Evolutionary conservation across 345 rosid genomes (phyloP), one percentile per base, ranked within the genome.

Genomic region (Populus euphratica): DNA sequence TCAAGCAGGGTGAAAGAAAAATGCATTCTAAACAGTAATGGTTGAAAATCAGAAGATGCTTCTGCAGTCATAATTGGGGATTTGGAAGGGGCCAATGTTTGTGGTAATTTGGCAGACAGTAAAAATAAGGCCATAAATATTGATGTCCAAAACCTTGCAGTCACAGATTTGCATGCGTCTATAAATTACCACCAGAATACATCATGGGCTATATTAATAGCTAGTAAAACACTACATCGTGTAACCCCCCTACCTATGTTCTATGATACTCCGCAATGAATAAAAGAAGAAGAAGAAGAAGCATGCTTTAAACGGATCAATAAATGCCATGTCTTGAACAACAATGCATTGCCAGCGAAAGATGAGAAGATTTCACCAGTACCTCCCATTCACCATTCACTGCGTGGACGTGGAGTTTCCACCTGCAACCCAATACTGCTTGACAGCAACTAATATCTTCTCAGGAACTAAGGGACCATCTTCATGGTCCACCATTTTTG

Each of bases 401-500:
- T 47, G 66, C 0, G 75, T 8, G 13, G 94, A 84, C 64, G 99
- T 91, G 47, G 94, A 86, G 91, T 92, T 96, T 54, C 85, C 89
- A 31, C 81, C 88, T 0, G 85, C 86, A 31, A 92, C 98, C 99
- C 99, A 96, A 41, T 94, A 96, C 81, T 91, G 97, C 90, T 96
- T 96, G 76, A 94, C 99, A 1, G 98, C 97, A 25, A 96, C 85
- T 80, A 96, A 79, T 78, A 92, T 86, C 86, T 96, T 96, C 86
- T 91, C 98, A 0, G 94, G 90, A 76, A 96, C 94, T 33, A 96
- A 86, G 62, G 99, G 99, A 43, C 99, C 99, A 74, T 94, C 99
- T 83, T 96, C 99, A 25, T 96, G 99, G 87, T 96, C 98, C 73
- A 94, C 90, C 93, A 96, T 87, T 84, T 96, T 96, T 8, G 96